phyloP scores from a whole-genome alignment of 75 land plant species.

The Sequoia sempervirens region DNA sequence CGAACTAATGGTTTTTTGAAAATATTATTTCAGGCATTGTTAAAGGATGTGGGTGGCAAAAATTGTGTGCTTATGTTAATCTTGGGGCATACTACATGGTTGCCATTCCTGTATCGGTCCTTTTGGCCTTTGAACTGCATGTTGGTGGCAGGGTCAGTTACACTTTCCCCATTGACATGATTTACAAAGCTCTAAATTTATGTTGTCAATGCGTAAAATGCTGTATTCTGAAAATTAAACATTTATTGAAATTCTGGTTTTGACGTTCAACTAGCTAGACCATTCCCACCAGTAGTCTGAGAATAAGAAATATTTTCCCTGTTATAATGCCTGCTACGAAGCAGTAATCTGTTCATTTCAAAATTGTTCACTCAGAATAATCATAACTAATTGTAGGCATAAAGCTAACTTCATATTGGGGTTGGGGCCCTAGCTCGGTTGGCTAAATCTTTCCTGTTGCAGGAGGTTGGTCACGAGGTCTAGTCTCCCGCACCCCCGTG shows the following conservation, averaged over 20 bases:
- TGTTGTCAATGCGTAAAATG: background rate
- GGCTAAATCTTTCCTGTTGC: too few relatives aligned
- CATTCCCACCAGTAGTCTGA: background rate
- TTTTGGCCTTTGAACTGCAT: constrained; percentile 11
- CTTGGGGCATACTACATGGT: constrained; percentile 67
- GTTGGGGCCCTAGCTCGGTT: too few relatives aligned
- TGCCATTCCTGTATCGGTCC: constrained; percentile 54
- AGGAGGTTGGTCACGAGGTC: too few relatives aligned
- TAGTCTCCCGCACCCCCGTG: too few relatives aligned
- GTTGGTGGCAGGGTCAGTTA: constrained; percentile 52
- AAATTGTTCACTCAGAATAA: background rate
- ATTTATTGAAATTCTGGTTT: background rate
- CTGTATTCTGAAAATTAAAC: background rate
- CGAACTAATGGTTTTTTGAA: background rate
- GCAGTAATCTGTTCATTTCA: background rate
- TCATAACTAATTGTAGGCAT: background rate
- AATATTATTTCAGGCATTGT: background rate
- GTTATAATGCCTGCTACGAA: background rate
- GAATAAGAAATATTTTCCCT: too few relatives aligned
- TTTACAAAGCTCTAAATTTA: background rate
- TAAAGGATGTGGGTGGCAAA: too few relatives aligned
- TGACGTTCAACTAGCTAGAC: background rate
- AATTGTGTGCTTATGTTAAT: constrained; percentile 22
- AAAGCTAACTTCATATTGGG: background rate
- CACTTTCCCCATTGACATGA: background rate